Evolutionary conservation across 352 stramenopile species (phyloP), one percentile per base, ranked within the genome.

Genomic region (Phytophthora agathidicida): DNA sequence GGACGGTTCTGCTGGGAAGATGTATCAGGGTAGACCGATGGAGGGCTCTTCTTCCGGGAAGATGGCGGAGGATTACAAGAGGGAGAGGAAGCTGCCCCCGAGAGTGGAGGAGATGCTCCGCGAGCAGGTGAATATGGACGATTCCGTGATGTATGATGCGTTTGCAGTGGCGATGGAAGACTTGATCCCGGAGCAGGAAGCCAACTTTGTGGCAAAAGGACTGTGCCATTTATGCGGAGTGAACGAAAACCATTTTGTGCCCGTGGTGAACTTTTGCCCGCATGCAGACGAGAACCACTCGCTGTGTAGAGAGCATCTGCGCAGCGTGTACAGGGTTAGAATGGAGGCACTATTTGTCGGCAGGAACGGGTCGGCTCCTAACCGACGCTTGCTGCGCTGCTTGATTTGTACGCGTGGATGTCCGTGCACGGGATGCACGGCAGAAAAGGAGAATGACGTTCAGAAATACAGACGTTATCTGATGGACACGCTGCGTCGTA

Each of bases 241-340:
- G 31, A 72, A 44, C 23, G 72, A 84, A 33, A 71, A 62, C 6
- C 64, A 83, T 37, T 74, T 71, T 26, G 71, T 88, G 17, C 77
- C 83, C 2, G 83, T 93, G 2, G 78, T 90, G 47, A 93, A 89
- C 45, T 93, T 93, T 43, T 93, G 83, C 41, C 79, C 83, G 5
- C 70, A 77, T 50, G 85, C 79, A 8, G 60, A 83, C n/a, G 77
- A 78, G 20, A 69, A 62, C 30, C 83, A 93, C 55, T 89, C 83
- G 53, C 63, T 93, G 19, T 93, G 83, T 63, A 76, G 78, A 17
- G 80, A 90, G 43, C 83, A 93, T 51, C 48, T 93, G 33, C 80
- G 83, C 33, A 91, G 77, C 51, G 71, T 86, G 44, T 82, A 91
- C 31, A 68, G 77, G 46, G 80, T 93, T 59, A 76, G 80, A 30